Percentiles rank a stretch among this genome's conserved stretches.
Evolutionary conservation across 116 monocot species (phyloP).

Genomic region (Zostera marina): DNA sequence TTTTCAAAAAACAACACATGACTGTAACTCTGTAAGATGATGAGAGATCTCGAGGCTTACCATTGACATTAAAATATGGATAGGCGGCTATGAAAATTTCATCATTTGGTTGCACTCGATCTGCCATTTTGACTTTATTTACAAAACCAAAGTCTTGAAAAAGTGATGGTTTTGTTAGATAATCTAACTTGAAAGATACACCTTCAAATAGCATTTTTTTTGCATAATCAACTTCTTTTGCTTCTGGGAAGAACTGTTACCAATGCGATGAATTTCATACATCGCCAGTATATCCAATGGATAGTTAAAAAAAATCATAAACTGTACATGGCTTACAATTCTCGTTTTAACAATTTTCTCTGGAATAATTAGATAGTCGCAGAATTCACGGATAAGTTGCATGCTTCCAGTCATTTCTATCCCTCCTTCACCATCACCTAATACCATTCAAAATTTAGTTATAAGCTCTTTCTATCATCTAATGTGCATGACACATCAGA

Average conservation of each 20-base stretch:
- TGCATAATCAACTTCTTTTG: constrained; percentile 88
- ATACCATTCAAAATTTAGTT: constrained; percentile 3
- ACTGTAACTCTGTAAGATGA: background rate
- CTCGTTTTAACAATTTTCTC: constrained; percentile 71
- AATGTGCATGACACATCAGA: background rate
- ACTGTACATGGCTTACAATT: constrained; percentile 28
- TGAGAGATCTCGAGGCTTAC: constrained; percentile 12
- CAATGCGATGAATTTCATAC: background rate
- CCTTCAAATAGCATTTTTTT: constrained; percentile 59
- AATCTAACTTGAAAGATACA: constrained; percentile 66
- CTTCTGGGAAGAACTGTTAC: constrained; percentile 89
- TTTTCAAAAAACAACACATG: background rate
- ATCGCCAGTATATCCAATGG: background rate
- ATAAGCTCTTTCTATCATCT: background rate
- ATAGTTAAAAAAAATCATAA: background rate
- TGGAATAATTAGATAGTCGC: constrained; percentile 44
- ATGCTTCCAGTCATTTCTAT: constrained; percentile 89
- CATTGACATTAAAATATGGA: constrained; percentile 98
- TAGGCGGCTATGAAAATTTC: constrained; percentile 87
- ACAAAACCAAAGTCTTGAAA: constrained; percentile 92
- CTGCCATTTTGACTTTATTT: constrained; percentile 73
- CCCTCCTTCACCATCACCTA: constrained; percentile 96
- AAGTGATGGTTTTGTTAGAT: constrained; percentile 85
- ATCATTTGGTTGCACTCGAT: constrained; percentile 59
- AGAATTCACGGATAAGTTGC: constrained; percentile 80